These are phyloP conservation scores for Diphasiastrum complanatum DNA, from an alignment of 83 land plant genomes.

Conservation along the genomic window DNA sequence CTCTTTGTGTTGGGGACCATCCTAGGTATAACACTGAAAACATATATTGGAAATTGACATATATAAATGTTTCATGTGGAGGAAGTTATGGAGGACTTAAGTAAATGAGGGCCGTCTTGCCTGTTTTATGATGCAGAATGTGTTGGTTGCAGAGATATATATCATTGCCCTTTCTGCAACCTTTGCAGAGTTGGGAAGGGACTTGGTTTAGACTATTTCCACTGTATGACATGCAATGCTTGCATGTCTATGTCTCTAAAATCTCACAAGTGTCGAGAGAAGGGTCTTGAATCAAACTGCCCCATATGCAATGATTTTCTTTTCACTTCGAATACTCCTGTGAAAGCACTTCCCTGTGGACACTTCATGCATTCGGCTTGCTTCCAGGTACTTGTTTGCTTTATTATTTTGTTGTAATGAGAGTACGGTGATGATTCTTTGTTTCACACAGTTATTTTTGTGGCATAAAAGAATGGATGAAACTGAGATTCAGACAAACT, in stretches of 20 bases:
- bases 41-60: too few relatives aligned
- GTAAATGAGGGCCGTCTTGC: background rate
- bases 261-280: constrained; percentile 71
- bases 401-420: background rate
- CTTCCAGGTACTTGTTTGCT: constrained; percentile 45
- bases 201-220: constrained; percentile 74
- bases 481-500: too few relatives aligned
- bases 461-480: too few relatives aligned
- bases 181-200: constrained; percentile 85
- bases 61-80: too few relatives aligned
- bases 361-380: constrained; percentile 93
- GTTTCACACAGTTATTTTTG: background rate
- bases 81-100: background rate
- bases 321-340: constrained; percentile 69
- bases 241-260: constrained; percentile 57
- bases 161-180: constrained; percentile 90
- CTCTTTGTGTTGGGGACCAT: too few relatives aligned
- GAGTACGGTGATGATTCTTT: background rate
- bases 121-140: too few relatives aligned
- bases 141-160: constrained; percentile 53
- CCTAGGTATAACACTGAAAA: too few relatives aligned
- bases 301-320: constrained; percentile 84
- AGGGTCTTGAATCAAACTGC: constrained; percentile 67
- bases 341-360: constrained; percentile 80
- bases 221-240: constrained; percentile 91